Evolutionary conservation across 179 eudicot genomes (phyloP).

Genomic region (Silene noctiflora): DNA sequence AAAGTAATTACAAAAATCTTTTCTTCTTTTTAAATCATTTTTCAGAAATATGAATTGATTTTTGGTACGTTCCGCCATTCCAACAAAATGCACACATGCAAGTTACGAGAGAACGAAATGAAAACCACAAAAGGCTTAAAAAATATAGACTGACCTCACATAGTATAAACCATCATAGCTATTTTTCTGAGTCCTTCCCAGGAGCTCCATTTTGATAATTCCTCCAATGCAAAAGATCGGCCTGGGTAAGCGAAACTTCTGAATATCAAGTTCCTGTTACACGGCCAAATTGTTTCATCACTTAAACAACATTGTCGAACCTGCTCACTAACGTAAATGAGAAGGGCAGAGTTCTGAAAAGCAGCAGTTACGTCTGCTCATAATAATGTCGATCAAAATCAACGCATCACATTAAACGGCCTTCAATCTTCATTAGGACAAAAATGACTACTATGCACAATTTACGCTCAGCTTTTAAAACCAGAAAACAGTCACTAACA

Average conservation of each 20-base stretch:
- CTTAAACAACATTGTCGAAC: background rate
- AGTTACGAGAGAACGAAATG: no score
- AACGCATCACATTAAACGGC: no score
- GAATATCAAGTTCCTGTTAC: background rate
- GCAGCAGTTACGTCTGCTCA: no score
- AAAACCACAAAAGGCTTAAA: no score
- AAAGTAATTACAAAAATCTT: no score
- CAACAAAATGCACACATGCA: no score
- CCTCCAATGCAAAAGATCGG: conserved; percentile 27
- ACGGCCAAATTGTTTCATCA: background rate
- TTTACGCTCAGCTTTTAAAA: background rate
- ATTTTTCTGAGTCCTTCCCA: conserved; percentile 55
- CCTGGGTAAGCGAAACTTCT: background rate
- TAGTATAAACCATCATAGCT: conserved; percentile 47
- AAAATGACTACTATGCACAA: background rate
- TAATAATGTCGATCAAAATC: no score
- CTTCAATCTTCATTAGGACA: no score
- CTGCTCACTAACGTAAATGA: background rate
- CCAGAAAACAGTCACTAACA: conserved; percentile 3
- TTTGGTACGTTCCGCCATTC: no score
- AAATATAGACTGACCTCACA: conserved; percentile 40
- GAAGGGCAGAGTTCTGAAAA: background rate
- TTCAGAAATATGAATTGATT: no score
- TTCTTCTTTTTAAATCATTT: no score
- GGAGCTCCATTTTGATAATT: conserved; percentile 43